Evolutionary conservation across 345 rosid species (phyloP), one percentile per base, ranked within the genome.

Genomic region (Brassica cretica): DNA sequence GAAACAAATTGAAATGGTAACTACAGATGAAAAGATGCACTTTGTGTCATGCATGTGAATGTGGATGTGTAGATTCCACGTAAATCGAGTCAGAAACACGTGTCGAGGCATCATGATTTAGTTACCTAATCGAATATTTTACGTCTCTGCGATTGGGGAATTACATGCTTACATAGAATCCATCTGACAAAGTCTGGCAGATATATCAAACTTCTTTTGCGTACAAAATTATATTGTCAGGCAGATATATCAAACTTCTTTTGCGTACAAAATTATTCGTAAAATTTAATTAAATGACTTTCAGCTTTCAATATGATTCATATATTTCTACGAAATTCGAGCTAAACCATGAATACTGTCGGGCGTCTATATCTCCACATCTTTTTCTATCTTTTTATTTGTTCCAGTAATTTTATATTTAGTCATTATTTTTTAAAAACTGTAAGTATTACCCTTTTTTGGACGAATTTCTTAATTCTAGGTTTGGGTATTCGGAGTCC

Each of bases 111-210:
- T 66, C 37, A 58, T 14, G 63, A 21, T 66, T 56, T 67, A 66
- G 39, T 61, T 73, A 73, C 74, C 49, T 44, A 73, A 78, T 67
- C 78, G 78, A 78, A 78, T 78, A 78, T 67, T 59, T 66, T 46
- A 73, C 70, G 70, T 67, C 70, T 72, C 69, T 72, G 16, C 68
- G 69, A 78, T 73, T 61, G 77, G 78, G 68, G 64, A 73, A 15
- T 8, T 65, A 61, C 61, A 72, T 72, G 72, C 81, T 66, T 60
- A 33, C 70, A 46, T 44, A 66, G 67, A 73, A 66, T 72, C 70
- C 61, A 66, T 55, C 67, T 77, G 72, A 77, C 76, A 77, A 71
- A 64, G 30, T 64, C 60, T 78, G 77, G 63, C 35, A 58, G 10
- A 56, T 78, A 5, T 27, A 27, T 27, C 30, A 27, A 27, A 35